Base-by-base conservation (phyloP, 441 rosid genomes). In the Arabidopsis hybrid region DNA sequence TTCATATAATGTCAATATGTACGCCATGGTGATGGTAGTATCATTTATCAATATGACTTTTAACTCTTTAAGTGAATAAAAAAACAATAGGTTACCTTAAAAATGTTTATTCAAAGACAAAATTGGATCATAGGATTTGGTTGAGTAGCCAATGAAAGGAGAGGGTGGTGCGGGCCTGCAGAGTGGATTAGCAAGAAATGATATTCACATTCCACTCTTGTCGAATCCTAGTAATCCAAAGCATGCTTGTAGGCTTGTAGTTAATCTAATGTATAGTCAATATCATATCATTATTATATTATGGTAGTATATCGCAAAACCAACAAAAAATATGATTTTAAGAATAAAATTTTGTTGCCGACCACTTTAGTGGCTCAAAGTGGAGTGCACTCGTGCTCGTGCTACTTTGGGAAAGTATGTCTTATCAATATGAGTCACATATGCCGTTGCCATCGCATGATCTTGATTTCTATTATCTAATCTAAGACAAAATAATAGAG, bases 321-420 rank as follows among this genome's bases (percentile, higher is more conserved):
- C 14, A 14, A 42, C 8, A 56, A 14, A 40, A 6, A 7, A 47
- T 49, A 5, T 59, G 43, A 58, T 16, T 18, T 50, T 9, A 1
- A 17, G 57, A 65, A 29, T 47, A 5, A 2, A 38, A 17, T 31
- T 36, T 1, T 46, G 18, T 49, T 34, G 58, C 63, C 69, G 69
- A 35, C 47, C 57, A 42, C 62, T 50, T 51, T 53, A 75, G 73
- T 67, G 78, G 69, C 8, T 67, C 16, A 14, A 11, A 38, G 73
- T 67, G 78, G 78, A 67, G 17, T 32, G 63, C 73, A 17, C 73
- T 60, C 73, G 52, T 58, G 64, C 65, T 56, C 35, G 74, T 74
- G 72, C 71, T 59, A 59, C 65, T 73, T 57, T 56, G 51, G 66
- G 60, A 47, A 73, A 57, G 72, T 73, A 39, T 57, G 16, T 55